phyloP scores from a whole-genome alignment of 2,329 filamentous ascomycete genomes.

The Pseudonectria foliicola region DNA sequence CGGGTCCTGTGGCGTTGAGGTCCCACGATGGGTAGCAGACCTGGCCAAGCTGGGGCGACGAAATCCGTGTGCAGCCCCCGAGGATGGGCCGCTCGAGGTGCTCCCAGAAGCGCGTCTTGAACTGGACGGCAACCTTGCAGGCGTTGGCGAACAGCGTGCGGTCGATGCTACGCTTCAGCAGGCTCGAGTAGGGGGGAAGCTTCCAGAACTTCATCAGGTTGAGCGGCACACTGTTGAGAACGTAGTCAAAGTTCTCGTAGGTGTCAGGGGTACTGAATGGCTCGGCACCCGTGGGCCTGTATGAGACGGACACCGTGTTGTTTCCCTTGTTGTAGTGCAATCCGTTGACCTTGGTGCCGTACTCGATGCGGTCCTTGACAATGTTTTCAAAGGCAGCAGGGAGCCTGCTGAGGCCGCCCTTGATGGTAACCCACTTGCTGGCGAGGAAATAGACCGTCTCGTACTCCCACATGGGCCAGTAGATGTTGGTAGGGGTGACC shows the following conservation, averaged over 20 bases:
- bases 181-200: constrained; percentile 26
- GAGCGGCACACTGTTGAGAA: constrained; percentile 30
- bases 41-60: constrained; percentile 8
- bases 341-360: constrained; percentile 16
- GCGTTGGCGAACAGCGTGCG: constrained; percentile 19
- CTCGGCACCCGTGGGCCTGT: constrained; percentile 13
- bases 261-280: constrained; percentile 17
- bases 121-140: constrained; percentile 44
- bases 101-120: constrained; percentile 40
- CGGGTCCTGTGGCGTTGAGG: constrained; percentile 14
- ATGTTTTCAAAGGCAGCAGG: constrained; percentile 29
- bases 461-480: constrained; percentile 25
- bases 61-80: constrained; percentile 34
- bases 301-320: constrained; percentile 13
- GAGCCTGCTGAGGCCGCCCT: constrained; percentile 28
- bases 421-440: constrained; percentile 21
- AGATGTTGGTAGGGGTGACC: constrained; percentile 17
- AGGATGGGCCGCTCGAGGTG: constrained; percentile 22
- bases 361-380: constrained; percentile 17
- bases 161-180: constrained; percentile 20
- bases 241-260: constrained; percentile 29
- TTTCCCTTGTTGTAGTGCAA: constrained; percentile 16
- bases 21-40: constrained; percentile 14
- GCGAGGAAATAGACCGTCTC: constrained; percentile 21
- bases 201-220: constrained; percentile 32